These are phyloP conservation scores for Cryphonectria nitschkei DNA, from an alignment of 2,329 filamentous ascomycete genomes.

Conservation along the genomic window DNA sequence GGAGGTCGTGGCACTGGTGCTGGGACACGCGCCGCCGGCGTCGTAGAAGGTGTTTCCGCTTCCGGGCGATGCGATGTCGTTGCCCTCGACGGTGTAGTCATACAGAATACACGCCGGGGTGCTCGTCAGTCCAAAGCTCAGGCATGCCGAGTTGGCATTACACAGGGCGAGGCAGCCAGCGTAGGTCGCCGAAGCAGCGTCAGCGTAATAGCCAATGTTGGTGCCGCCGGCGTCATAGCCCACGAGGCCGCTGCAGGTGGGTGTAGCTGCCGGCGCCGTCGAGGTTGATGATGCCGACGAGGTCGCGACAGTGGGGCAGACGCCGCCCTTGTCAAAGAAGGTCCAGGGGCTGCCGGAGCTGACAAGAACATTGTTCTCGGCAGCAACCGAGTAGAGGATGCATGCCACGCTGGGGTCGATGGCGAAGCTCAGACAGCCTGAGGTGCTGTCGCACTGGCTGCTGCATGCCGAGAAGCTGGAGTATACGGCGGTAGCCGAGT, in stretches of 20 bases:
- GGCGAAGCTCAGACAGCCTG: slow-evolving; percentile 25
- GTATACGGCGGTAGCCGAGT: slow-evolving; percentile 12
- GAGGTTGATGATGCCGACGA: slow-evolving; percentile 13
- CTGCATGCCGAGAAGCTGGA: slow-evolving; percentile 23
- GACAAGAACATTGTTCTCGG: slow-evolving; percentile 34
- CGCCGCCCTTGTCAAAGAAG: slow-evolving; percentile 26
- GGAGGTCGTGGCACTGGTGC: slow-evolving; percentile 5
- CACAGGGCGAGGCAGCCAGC: slow-evolving; percentile 24
- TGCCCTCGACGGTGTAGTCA: slow-evolving; percentile 26
- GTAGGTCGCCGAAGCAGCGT: slow-evolving; percentile 20
- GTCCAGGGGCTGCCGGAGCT: slow-evolving; percentile 35
- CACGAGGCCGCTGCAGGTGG: slow-evolving; percentile 25
- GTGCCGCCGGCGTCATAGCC: slow-evolving; percentile 26
- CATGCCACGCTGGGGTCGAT: slow-evolving; percentile 20
- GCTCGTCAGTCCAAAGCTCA: slow-evolving; percentile 26
- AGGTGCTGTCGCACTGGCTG: slow-evolving; percentile 24
- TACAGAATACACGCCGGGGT: slow-evolving; percentile 27
- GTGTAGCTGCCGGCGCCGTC: slow-evolving; percentile 19
- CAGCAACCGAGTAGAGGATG: slow-evolving; percentile 25
- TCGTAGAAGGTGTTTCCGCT: slow-evolving; percentile 34
- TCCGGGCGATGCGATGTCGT: slow-evolving; percentile 36
- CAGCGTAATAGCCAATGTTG: slow-evolving; percentile 24
- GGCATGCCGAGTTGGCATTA: slow-evolving; percentile 24
- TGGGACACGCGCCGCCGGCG: slow-evolving; percentile 21
- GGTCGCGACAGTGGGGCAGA: slow-evolving; percentile 18